These are phyloP conservation scores for Pyrenochaeta sp. DNA, from an alignment of 2,329 filamentous ascomycete species.

Conservation along the genomic window DNA sequence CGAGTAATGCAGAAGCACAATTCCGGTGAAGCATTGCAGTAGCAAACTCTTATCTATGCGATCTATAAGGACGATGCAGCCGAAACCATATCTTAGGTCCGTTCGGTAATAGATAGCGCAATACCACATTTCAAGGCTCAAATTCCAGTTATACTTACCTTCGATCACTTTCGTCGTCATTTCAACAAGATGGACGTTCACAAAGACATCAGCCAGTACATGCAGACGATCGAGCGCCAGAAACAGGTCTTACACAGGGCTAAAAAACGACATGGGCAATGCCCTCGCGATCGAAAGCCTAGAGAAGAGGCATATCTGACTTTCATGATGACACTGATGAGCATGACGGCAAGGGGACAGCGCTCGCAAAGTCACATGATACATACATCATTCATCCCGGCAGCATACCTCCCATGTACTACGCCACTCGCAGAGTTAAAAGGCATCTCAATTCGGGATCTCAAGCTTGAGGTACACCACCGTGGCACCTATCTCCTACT, in stretches of 20 bases:
- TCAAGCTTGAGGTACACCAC: conserved; percentile 53
- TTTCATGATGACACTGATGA: conserved; percentile 17
- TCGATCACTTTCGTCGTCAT: no score
- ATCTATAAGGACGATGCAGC: no score
- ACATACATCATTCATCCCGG: conserved; percentile 24
- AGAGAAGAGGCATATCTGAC: conserved; percentile 12
- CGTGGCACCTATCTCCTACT: conserved; percentile 48
- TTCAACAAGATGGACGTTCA: not conserved
- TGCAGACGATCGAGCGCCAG: conserved; percentile 6
- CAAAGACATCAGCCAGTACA: conserved; percentile 1
- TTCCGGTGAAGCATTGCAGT: no score
- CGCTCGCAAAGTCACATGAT: not conserved
- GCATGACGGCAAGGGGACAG: not conserved
- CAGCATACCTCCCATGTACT: conserved; percentile 27
- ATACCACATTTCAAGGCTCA: no score
- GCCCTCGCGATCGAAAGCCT: conserved; percentile 18
- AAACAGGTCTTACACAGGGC: conserved; percentile 13
- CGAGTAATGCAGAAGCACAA: no score
- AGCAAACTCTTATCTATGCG: no score
- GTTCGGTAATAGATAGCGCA: no score
- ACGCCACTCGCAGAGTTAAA: conserved; percentile 18
- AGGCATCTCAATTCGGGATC: conserved; percentile 38
- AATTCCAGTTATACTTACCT: no score
- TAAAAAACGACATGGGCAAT: conserved; percentile 16
- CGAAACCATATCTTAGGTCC: no score